A percentile compares a stretch with the other conserved stretches of the same genome.
These are phyloP conservation scores for Punica granatum DNA, from an alignment of 345 rosid species.

Conservation along the genomic window DNA sequence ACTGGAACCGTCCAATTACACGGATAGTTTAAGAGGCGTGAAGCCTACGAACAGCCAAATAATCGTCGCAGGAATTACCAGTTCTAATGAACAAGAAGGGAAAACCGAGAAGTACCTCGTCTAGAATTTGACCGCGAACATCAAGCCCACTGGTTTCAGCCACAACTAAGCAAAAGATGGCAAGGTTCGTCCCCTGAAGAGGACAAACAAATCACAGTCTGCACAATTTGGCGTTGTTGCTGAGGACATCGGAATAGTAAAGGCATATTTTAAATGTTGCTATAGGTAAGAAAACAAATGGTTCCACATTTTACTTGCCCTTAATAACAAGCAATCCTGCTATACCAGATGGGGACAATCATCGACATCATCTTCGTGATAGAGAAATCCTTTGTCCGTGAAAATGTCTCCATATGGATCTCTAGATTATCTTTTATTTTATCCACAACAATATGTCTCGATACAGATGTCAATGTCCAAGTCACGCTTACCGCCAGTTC, in stretches of 20 bases:
- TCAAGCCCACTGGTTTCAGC: background rate
- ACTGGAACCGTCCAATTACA: too few relatives aligned
- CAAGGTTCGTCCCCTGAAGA: background rate
- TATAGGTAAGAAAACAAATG: background rate
- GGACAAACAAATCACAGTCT: background rate
- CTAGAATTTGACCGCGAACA: background rate
- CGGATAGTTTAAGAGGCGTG: too few relatives aligned
- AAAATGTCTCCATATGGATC: background rate
- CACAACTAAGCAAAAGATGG: background rate
- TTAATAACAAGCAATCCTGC: background rate
- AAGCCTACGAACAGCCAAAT: too few relatives aligned
- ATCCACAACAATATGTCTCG: background rate
- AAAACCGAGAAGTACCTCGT: background rate
- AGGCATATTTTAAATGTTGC: constrained; percentile 1
- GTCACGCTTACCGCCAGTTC: background rate
- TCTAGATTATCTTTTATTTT: background rate
- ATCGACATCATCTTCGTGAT: background rate
- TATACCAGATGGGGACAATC: background rate
- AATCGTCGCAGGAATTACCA: background rate
- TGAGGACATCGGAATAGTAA: background rate
- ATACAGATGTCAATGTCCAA: background rate
- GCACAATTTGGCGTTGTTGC: background rate
- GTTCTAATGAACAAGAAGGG: background rate
- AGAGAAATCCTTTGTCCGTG: background rate
- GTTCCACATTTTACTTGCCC: background rate